A percentile compares a stretch with the other conserved stretches of the same genome.
Conservation (phyloP, 208 protist genomes). For the Trypanosoma boissoni region DNA sequence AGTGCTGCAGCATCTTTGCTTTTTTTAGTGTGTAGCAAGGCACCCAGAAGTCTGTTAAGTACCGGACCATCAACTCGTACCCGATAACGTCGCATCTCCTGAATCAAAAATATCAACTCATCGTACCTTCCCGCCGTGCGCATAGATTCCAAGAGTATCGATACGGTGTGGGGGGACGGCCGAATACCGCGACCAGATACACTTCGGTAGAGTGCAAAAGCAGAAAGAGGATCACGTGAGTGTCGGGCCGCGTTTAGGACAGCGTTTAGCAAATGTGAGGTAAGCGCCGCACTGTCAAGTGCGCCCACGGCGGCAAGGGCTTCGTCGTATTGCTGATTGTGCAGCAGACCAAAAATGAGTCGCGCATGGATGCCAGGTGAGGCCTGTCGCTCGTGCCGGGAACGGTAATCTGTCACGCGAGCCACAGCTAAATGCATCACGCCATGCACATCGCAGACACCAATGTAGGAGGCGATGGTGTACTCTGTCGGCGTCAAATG, state of each 20-base stretch:
- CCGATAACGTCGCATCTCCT: slow-evolving; percentile 57
- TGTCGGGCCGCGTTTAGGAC: slow-evolving; percentile 54
- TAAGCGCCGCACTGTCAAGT: slow-evolving; percentile 57
- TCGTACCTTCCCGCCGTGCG: slow-evolving; percentile 20
- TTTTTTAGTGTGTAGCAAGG: slow-evolving; percentile 13
- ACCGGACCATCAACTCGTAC: slow-evolving; percentile 44
- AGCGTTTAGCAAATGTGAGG: slow-evolving; percentile 60
- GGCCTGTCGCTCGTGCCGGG: slow-evolving; percentile 61
- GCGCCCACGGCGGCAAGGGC: slow-evolving; percentile 58
- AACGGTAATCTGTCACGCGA: slow-evolving; percentile 66
- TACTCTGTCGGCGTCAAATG: slow-evolving; percentile 62
- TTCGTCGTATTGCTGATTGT: slow-evolving; percentile 54
- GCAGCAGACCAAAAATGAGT: slow-evolving; percentile 59
- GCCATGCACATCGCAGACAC: slow-evolving; percentile 49
- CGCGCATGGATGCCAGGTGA: slow-evolving; percentile 56
- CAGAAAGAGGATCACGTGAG: slow-evolving; percentile 55
- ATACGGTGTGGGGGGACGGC: slow-evolving; percentile 54
- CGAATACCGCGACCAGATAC: slow-evolving; percentile 28
- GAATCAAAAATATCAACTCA: slow-evolving; percentile 56
- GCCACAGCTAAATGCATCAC: slow-evolving; percentile 80
- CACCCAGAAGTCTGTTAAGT: slow-evolving; percentile 55
- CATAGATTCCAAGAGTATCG: slow-evolving; percentile 64
- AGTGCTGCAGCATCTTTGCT: slow-evolving; percentile 24
- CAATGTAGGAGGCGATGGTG: slow-evolving; percentile 73
- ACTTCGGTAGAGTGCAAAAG: slow-evolving; percentile 65